A percentile compares a stretch with the other conserved stretches of the same genome.
phyloP scores from a whole-genome alignment of 2,329 filamentous ascomycete species.

The Chaetomiaceae sp. region DNA sequence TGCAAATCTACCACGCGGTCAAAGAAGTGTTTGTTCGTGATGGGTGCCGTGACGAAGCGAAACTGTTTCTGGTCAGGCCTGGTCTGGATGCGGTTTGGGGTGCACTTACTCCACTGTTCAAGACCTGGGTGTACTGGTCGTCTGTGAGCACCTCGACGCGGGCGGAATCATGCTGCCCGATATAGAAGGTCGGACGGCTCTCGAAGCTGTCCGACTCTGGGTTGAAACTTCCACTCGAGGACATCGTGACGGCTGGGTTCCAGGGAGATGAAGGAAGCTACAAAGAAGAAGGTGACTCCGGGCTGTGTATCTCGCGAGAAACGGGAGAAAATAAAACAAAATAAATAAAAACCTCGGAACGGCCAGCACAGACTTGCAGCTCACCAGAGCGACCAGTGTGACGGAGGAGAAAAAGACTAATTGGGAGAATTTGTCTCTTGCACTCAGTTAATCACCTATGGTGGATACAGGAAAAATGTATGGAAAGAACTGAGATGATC shows the following conservation, averaged over 20 bases:
- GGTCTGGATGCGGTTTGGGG: slow-evolving; percentile 3
- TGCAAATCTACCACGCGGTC: slow-evolving; percentile 61
- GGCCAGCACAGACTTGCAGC: too few relatives aligned
- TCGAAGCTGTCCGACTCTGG: slow-evolving; percentile 31
- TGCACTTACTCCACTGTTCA: slow-evolving; percentile 61
- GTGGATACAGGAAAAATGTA: slow-evolving; percentile 15
- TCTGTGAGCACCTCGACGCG: slow-evolving; percentile 57
- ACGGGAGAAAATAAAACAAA: too few relatives aligned
- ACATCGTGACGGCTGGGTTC: slow-evolving; percentile 17
- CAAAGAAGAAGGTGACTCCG: too few relatives aligned
- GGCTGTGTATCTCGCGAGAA: too few relatives aligned
- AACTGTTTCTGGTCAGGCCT: slow-evolving; percentile 49
- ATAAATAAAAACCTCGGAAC: too few relatives aligned
- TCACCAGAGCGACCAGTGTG: too few relatives aligned
- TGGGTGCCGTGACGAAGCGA: slow-evolving; percentile 71
- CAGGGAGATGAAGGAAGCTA: too few relatives aligned
- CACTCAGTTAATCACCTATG: slow-evolving; percentile 5
- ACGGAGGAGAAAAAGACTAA: background rate
- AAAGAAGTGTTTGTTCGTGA: slow-evolving; percentile 71
- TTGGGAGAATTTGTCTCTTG: background rate
- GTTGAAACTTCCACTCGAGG: slow-evolving; percentile 24
- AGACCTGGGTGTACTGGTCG: slow-evolving; percentile 59
- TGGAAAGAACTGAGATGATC: background rate
- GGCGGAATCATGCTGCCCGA: slow-evolving; percentile 69
- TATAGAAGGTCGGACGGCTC: slow-evolving; percentile 51